These are phyloP conservation scores for Tilletia walkeri DNA, from an alignment of 1,284 basidiomycete genomes.

Conservation along the genomic window DNA sequence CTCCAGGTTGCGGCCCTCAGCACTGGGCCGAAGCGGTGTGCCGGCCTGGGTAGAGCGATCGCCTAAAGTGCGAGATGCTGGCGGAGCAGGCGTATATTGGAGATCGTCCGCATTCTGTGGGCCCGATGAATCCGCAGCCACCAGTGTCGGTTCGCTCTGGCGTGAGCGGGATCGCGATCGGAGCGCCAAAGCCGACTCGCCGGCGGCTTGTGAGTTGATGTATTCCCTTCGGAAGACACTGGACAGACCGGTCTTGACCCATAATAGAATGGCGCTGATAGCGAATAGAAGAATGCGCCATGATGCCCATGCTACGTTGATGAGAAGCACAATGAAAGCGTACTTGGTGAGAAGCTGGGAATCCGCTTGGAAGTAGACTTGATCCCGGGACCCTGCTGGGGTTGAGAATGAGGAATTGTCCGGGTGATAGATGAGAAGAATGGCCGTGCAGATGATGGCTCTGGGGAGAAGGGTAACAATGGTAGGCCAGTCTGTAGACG, in stretches of 20 bases:
- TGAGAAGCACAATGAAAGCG: slow-evolving; percentile 31
- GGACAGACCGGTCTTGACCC: slow-evolving; percentile 22
- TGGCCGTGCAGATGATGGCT: slow-evolving; percentile 30
- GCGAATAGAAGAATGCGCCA: slow-evolving; percentile 34
- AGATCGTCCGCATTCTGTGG: neutral
- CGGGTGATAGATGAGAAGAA: slow-evolving; percentile 33
- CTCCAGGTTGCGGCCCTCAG: slow-evolving; percentile 1
- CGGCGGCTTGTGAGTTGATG: neutral
- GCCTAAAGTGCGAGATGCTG: neutral
- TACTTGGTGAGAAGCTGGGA: slow-evolving; percentile 28
- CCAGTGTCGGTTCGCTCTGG: neutral
- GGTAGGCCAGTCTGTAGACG: slow-evolving; percentile 35
- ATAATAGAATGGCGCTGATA: slow-evolving; percentile 25
- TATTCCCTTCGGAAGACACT: neutral
- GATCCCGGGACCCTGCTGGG: slow-evolving; percentile 23
- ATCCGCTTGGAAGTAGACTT: slow-evolving; percentile 27
- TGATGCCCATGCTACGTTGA: slow-evolving; percentile 35
- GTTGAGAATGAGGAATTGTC: slow-evolving; percentile 21
- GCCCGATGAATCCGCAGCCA: neutral
- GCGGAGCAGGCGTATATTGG: neutral
- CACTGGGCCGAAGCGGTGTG: neutral
- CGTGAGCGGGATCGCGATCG: neutral
- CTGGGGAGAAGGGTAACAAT: slow-evolving; percentile 37
- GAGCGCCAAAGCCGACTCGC: slow-evolving; percentile 2
- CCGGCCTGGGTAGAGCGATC: neutral